Conservation (phyloP, 768 basidiomycete genomes). For the Mycena galericulata region DNA sequence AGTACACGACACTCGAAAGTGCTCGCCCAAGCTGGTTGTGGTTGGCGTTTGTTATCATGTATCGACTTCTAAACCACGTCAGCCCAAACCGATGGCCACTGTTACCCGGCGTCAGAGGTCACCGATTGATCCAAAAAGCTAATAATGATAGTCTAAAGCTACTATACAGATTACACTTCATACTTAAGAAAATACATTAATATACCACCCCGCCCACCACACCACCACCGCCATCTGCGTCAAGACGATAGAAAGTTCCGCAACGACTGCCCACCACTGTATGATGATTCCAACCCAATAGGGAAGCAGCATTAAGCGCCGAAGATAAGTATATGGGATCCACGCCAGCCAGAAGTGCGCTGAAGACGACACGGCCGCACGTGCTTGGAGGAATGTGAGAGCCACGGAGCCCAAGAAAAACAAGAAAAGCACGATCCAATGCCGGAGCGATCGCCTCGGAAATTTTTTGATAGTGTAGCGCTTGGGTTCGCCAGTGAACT, state of each 20-base stretch:
- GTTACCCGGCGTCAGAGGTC: not conserved
- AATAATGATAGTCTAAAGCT: conserved; percentile 18
- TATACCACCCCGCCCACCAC: conserved; percentile 85
- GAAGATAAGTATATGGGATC: conserved; percentile 70
- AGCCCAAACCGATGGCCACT: not conserved
- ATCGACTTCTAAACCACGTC: too few relatives aligned
- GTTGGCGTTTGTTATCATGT: too few relatives aligned
- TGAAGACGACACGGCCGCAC: conserved; percentile 68
- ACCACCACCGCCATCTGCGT: conserved; percentile 67
- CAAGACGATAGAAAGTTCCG: conserved; percentile 68
- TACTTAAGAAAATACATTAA: conserved; percentile 55
- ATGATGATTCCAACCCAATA: conserved; percentile 74
- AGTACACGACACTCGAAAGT: too few relatives aligned
- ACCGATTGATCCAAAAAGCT: conserved; percentile 1
- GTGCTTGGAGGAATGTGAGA: conserved; percentile 65
- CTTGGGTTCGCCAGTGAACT: conserved; percentile 83
- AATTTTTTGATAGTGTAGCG: conserved; percentile 69
- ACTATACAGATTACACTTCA: conserved; percentile 12
- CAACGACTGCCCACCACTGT: conserved; percentile 74
- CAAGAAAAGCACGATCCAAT: conserved; percentile 73
- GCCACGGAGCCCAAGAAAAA: conserved; percentile 63
- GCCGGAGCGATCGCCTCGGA: conserved; percentile 72
- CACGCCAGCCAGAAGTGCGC: conserved; percentile 66
- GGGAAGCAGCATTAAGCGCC: conserved; percentile 72
- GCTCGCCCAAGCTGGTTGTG: too few relatives aligned